Conservation (phyloP, 148 eudicot species). For the Silene latifolia region DNA sequence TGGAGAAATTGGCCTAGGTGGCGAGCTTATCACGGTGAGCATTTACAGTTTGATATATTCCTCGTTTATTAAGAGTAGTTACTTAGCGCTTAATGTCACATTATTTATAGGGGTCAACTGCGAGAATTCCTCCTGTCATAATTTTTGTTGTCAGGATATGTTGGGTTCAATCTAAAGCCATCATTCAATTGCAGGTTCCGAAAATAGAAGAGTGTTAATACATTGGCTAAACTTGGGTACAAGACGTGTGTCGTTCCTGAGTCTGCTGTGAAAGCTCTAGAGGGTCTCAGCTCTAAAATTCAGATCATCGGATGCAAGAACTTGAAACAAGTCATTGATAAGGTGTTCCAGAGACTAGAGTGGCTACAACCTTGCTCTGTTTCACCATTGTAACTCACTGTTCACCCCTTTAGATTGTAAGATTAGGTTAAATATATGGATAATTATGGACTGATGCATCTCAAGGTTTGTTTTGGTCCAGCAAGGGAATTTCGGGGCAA, state of each 20-base stretch:
- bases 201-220: conserved; percentile 72
- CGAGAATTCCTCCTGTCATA: not conserved
- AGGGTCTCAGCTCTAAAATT: conserved; percentile 32
- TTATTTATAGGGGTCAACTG: not conserved
- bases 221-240: conserved; percentile 83
- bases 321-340: conserved; percentile 72
- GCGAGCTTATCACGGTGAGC: conserved; percentile 85
- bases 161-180: not conserved
- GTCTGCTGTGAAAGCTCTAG: conserved; percentile 45
- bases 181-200: conserved; percentile 49
- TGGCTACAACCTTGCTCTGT: too few relatives aligned
- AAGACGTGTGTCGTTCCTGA: conserved; percentile 68
- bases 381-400: not conserved
- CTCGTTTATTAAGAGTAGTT: not conserved
- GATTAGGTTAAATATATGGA: too few relatives aligned
- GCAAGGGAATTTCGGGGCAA: not conserved
- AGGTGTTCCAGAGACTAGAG: conserved; percentile 39
- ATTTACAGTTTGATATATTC: not conserved
- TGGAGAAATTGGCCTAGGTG: conserved; percentile 93
- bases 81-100: not conserved
- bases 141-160: not conserved
- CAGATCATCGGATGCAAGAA: conserved; percentile 66
- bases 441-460: too few relatives aligned
- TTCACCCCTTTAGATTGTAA: too few relatives aligned
- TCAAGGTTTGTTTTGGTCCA: not conserved